Evolutionary conservation across 148 eudicot genomes (phyloP).

Genomic region (Camellia japonica): DNA sequence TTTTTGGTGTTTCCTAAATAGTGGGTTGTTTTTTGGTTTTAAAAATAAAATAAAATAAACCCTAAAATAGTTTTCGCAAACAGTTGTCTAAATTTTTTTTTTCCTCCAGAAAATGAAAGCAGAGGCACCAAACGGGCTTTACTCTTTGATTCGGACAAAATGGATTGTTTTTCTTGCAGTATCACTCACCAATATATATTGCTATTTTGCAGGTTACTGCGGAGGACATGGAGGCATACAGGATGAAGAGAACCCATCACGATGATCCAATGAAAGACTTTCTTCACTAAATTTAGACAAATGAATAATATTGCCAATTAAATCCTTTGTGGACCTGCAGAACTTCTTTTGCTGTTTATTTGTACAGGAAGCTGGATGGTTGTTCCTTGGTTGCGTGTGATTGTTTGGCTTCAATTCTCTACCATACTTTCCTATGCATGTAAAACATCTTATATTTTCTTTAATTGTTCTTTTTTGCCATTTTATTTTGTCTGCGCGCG

Average conservation of each 20-base stretch:
- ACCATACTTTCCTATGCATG: background rate
- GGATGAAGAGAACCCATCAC: constrained; percentile 78
- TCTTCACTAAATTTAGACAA: constrained; percentile 29
- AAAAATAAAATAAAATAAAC: too few relatives aligned
- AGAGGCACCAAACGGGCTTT: too few relatives aligned
- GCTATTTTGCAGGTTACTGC: constrained; percentile 47
- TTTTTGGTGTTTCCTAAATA: too few relatives aligned
- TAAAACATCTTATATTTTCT: background rate
- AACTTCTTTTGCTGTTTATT: background rate
- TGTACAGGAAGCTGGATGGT: background rate
- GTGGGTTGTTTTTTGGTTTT: too few relatives aligned
- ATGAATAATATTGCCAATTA: background rate
- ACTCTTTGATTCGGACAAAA: background rate
- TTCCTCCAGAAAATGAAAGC: too few relatives aligned
- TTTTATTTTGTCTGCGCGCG: too few relatives aligned
- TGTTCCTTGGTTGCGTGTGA: background rate
- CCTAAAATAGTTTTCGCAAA: too few relatives aligned
- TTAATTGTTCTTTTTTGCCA: too few relatives aligned
- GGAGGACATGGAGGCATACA: constrained; percentile 89
- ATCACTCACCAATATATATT: too few relatives aligned
- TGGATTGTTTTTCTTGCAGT: background rate
- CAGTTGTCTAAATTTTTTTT: too few relatives aligned
- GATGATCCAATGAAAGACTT: constrained; percentile 94
- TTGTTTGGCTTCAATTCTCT: constrained; percentile 5
- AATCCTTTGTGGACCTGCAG: background rate